Evolutionary conservation across 1,284 basidiomycete species (phyloP), one percentile per base, ranked within the genome.

Genomic region (Xerocomus amazonicus): DNA sequence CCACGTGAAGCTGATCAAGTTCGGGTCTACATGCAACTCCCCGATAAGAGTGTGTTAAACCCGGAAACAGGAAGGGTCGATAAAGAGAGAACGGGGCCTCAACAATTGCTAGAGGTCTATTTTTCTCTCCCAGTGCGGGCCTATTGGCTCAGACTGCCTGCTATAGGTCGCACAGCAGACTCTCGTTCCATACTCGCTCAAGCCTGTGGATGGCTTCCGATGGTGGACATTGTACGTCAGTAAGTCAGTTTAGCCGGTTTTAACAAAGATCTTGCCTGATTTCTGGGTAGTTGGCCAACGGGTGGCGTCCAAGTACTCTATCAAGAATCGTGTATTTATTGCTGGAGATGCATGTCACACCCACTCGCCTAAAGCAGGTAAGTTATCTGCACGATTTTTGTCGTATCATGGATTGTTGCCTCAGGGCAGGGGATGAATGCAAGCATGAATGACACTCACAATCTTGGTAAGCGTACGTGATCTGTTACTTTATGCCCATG

Each of bases 361-460:
- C 0, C 77, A 80, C 53, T 77, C 74, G 6, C 78, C 78, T 8
- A 78, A 78, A 73, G 52, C 77, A 69, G 61, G 76, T 66, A 28
- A 55, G 33, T 47, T 38, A 19, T 45, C n/a, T 12, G 14, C 27
- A 17, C 13, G 2, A 14, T 41, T 7, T 3, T 12, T 31, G 12
- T 14, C 3, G 16, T 41, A 3, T 4, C 9, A 23, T 9, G 28
- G 9, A 57, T 36, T 31, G 9, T 36, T 51, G 10, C 40, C 37
- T n/a, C 26, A 80, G 78, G 79, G 8, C 76, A 84, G 61, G 84
- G 84, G 5, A 87, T 87, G 86, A 88, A 88, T 54, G 83, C 83
- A 6, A 73, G 73, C 29, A 77, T 79, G 70, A 76, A 75, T 53
- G 77, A 79, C 48, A 63, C 72, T 4, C 76, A 73, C 58, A 76